Base-by-base conservation (phyloP, 2,329 filamentous ascomycete species). In the Clarireedia sp. region DNA sequence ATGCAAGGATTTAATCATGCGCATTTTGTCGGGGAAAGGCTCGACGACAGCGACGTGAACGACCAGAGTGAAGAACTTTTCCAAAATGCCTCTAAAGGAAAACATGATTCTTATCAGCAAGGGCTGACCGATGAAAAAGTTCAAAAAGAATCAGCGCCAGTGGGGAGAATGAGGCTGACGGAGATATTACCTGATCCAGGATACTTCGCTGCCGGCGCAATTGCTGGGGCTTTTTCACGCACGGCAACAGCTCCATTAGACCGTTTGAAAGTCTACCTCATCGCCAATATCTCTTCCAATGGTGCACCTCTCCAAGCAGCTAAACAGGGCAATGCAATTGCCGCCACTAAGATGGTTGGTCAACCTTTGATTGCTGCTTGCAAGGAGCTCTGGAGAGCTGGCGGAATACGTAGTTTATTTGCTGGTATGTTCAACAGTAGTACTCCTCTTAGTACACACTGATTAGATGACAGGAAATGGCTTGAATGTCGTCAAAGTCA, bases 231-330 rank as follows among this genome's bases (percentile, higher is more conserved):
- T 71, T 86, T 96, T 66, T 97, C 92, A 69, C 86, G 94, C 69
- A 97, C 94, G 69, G 87, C 89, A 61, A 99, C 94, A 64, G 94
- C 94, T 58, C 94, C 94, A 58, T 85, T 99, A 72, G 94, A 99
- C 75, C 90, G 94, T 65, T 78, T 99, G 57, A 97, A 97, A 75
- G 94, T 99, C 62, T 97, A 95, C 71, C 82, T 99, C 52, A 94
- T 99, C 66, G 92, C 95, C 52, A 92, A 95, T 72, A 95, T 90
- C 56, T 74, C 78, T 55, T 78, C 77, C 57, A 67, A 80, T 62
- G 74, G 77, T 64, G 78, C 81, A 56, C 82, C 83, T 9, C 71
- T 86, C 46, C 72, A 79, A 55, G 86, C 87, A 14, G 81, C 83
- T 3, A 90, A 87, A 68, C 78, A 83, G 56, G 90, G 89, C 29